Base-by-base conservation (phyloP, 805 yeast species). In the Monosporozyma aerobia region DNA sequence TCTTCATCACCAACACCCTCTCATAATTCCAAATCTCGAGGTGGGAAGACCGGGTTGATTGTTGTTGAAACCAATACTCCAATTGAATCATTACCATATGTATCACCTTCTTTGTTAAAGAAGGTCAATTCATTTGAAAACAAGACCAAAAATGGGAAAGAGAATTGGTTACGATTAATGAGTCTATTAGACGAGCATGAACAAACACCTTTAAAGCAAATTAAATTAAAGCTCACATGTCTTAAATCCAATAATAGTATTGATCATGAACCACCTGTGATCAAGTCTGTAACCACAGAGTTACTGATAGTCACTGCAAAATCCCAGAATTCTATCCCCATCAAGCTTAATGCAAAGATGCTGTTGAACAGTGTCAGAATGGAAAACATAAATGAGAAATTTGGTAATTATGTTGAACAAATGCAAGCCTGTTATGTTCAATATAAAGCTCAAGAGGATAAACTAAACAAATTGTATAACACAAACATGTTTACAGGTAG, bases 271-370 rank as follows among this genome's bases (percentile, higher is more conserved):
- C 67, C 69, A 13, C 71, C 72, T 5, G 61, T 59, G 27, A 53
- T 69, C 29, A 58, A 57, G 22, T 44, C 60, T 3, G 57, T 69
- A 3, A 41, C 56, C 0, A 59, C 69, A 3, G 65, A 62, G 29
- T 55, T 72, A 32, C 29, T 70, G 2, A 63, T 61, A n/a, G 55
- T 69, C 11, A 71, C 72, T 13, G 60, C 62, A 4, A 64, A 53
- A 49, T 70, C 75, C 0, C 60, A 57, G 6, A 53, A 60, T 25
- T 63, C 72, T 3, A 69, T 74, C 29, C 77, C 78, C 13, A 59
- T 74, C 11, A 66, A 65, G 46, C 51, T 74, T 11, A 69, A 71
- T n/a, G 53, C 68, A 1, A 67, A 63, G 43, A 46, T 65, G 11
- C 55, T 69, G n/a, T 39, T 60, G 35, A 57, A 62, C 37, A 53